A percentile compares a stretch with the other conserved stretches of the same genome.
Evolutionary conservation across 2,329 filamentous ascomycete species (phyloP).

Genomic region (Zymoseptoria tritici): DNA sequence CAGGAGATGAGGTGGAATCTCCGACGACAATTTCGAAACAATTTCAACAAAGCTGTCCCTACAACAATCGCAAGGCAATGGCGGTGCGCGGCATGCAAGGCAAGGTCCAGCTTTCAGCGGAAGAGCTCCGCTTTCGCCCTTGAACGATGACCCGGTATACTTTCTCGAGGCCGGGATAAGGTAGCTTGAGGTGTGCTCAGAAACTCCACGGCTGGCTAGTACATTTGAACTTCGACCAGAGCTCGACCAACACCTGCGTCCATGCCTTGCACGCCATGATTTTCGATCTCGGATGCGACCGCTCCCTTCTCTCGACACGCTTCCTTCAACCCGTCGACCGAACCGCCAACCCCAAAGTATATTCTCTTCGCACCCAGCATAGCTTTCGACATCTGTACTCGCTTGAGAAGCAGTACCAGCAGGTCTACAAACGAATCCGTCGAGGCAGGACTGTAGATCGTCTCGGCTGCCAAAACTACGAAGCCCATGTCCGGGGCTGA

Average conservation of each 20-base stretch:
- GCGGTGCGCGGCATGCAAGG: not conserved
- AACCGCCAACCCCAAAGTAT: constrained; percentile 80
- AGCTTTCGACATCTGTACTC: constrained; percentile 50
- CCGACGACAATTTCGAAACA: not conserved
- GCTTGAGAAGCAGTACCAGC: constrained; percentile 50
- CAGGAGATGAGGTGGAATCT: not conserved
- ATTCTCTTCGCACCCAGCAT: constrained; percentile 69
- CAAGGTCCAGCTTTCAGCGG: not conserved
- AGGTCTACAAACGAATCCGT: constrained; percentile 62
- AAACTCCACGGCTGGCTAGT: constrained; percentile 9
- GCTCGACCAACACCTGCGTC: constrained; percentile 40
- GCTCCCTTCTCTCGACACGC: constrained; percentile 36
- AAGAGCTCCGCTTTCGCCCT: not conserved
- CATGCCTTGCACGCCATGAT: constrained; percentile 37
- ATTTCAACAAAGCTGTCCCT: not conserved
- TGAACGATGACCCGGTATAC: not conserved
- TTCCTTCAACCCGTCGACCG: constrained; percentile 63
- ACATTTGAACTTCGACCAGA: constrained; percentile 41
- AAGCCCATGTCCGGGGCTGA: constrained; percentile 34
- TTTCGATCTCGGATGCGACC: constrained; percentile 43
- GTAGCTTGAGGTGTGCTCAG: too few species aligned
- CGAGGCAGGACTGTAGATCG: constrained; percentile 72
- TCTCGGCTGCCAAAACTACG: constrained; percentile 67
- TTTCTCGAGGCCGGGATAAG: not conserved
- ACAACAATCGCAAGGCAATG: not conserved